Conservation (phyloP, 495 filamentous ascomycete species). For the Podospora appendiculata region DNA sequence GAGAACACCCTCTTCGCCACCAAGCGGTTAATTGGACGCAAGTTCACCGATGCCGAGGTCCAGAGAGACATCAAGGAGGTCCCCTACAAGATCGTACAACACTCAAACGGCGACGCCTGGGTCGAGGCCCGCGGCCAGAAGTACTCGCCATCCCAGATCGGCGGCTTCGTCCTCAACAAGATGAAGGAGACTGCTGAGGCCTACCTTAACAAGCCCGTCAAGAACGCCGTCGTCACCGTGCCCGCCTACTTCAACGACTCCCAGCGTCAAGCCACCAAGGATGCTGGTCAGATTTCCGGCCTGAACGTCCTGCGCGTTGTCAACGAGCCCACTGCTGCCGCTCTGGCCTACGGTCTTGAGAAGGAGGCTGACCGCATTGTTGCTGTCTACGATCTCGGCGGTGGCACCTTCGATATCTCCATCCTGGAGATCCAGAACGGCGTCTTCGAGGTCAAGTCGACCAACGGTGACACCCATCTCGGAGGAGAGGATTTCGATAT, state of each 20-base stretch:
- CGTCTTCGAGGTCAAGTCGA: constrained; percentile 98
- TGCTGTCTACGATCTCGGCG: constrained; percentile 96
- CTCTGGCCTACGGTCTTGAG: constrained; percentile 90
- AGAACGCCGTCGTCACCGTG: constrained; percentile 94
- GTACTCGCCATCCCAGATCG: constrained; percentile 97
- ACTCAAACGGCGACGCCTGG: constrained; percentile 97
- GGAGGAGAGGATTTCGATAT: constrained; percentile 99
- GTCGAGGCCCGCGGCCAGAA: constrained; percentile 91
- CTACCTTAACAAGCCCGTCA: constrained; percentile 79
- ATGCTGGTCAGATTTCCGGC: constrained; percentile 92
- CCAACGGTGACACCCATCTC: constrained; percentile 96
- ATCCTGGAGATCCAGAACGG: constrained; percentile 96
- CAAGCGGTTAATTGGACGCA: constrained; percentile 98
- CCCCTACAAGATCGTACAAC: constrained; percentile 98
- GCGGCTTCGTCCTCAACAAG: constrained; percentile 93
- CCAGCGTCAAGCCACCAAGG: constrained; percentile 96
- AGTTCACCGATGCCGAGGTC: constrained; percentile 92
- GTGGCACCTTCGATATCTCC: constrained; percentile 98
- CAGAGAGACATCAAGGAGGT: constrained; percentile 98
- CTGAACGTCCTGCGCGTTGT: constrained; percentile 95
- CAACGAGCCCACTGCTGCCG: constrained; percentile 93
- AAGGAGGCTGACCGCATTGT: constrained; percentile 87
- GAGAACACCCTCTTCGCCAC: constrained; percentile 99
- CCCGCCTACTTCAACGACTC: constrained; percentile 98
- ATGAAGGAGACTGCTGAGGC: constrained; percentile 98